These are phyloP conservation scores for Hirsutella minnesotensis DNA, from an alignment of 2,329 filamentous ascomycete species.

Conservation along the genomic window DNA sequence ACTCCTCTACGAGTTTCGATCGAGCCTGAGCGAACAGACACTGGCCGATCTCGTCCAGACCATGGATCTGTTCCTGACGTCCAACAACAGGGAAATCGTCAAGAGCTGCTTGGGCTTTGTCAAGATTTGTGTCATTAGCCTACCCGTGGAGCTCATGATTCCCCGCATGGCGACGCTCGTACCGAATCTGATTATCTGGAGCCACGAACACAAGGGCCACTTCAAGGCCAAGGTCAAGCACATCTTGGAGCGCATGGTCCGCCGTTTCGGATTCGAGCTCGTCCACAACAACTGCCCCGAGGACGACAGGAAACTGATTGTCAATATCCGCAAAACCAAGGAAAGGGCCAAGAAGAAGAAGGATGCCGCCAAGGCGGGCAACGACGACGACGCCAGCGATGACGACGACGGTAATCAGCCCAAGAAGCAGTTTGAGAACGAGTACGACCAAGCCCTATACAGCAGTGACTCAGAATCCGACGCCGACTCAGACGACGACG, in stretches of 20 bases:
- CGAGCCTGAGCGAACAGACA: constrained; percentile 53
- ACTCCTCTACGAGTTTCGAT: constrained; percentile 85
- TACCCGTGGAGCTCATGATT: constrained; percentile 68
- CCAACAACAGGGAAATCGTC: constrained; percentile 94
- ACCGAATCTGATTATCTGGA: constrained; percentile 89
- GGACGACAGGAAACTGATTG: constrained; percentile 76
- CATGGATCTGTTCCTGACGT: constrained; percentile 91
- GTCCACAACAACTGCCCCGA: constrained; percentile 76
- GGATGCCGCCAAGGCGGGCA: constrained; percentile 49
- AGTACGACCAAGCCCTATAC: constrained; percentile 93
- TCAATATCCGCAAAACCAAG: constrained; percentile 90
- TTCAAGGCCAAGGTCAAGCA: constrained; percentile 97
- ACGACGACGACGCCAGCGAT: constrained; percentile 32
- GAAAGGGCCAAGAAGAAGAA: constrained; percentile 87
- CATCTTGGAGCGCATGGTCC: constrained; percentile 87
- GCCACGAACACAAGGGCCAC: constrained; percentile 94
- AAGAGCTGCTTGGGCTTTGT: constrained; percentile 90
- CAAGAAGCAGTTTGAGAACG: constrained; percentile 66
- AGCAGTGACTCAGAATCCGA: constrained; percentile 56
- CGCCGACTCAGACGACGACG: constrained; percentile 38
- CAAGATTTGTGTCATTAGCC: constrained; percentile 83
- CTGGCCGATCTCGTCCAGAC: constrained; percentile 81
- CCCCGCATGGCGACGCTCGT: constrained; percentile 67
- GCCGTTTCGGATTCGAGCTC: constrained; percentile 73
- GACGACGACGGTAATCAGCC: constrained; percentile 31